Evolutionary conservation across 192 early-diverging fungal genomes (phyloP), one percentile per base, ranked within the genome.

Genomic region (Umbelopsis vinacea): DNA sequence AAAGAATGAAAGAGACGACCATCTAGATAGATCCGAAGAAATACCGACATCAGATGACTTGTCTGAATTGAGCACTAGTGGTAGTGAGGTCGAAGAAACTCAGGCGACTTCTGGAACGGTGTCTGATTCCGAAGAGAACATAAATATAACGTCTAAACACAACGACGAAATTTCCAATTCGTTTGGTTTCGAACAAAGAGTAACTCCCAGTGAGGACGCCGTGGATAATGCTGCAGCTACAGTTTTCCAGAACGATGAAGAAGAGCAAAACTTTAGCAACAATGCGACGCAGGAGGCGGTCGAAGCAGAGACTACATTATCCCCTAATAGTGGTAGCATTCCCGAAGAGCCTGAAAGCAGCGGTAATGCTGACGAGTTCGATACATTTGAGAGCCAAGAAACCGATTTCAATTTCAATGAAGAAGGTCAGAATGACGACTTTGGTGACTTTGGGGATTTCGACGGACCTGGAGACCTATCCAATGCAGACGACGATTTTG

Each of bases 401-500:
- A 12, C 21, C 46, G 11, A 68, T 15, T 24, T 54, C 35, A 47
- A 67, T 11, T 50, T n/a, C 14, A 46, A 67, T 24, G 68, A 63
- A 21, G 54, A 26, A 7, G 46, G 29, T 23, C 35, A 71, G 11
- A 37, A 38, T 45, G 68, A 71, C 14, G 68, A 75, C 9, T 43
- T 73, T 63, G 74, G 66, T 29, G 74, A 71, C 0, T 71, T 78
- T 78, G 68, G 68, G 6, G 71, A 69, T 15, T 71, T 71, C 17
- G 68, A 69, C 33, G 38, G 22, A 9, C 17, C 29, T 37, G 57
- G 45, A 46, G 37, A 43, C 47, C 14, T 52, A 43, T n/a, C 55
- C 68, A 15, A 40, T 47, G 71, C 66, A 22, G 71, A 79, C 11
- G 76, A 78, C n/a, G 76, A 73, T 10, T 79, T 79, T 75, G 77